phyloP scores from a whole-genome alignment of 2,329 filamentous ascomycete genomes.

The Aspergillus brunneoviolaceus region DNA sequence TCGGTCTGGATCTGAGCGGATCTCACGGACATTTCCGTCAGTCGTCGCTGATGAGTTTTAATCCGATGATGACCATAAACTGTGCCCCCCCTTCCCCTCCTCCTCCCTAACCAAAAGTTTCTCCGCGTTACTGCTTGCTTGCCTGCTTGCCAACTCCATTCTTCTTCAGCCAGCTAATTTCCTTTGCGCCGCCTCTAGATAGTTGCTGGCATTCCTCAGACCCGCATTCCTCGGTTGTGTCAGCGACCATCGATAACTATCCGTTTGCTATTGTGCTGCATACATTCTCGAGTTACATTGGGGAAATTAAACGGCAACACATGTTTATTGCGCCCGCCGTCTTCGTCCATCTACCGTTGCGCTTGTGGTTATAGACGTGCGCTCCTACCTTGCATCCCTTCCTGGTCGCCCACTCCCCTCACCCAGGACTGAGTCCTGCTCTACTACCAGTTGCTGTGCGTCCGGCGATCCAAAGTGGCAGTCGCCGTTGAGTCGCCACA shows the following conservation, averaged over 20 bases:
- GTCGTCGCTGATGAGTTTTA: not conserved
- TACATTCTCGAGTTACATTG: constrained; percentile 17
- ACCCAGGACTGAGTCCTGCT: constrained; percentile 6
- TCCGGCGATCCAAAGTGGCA: not conserved
- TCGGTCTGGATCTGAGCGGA: constrained; percentile 6
- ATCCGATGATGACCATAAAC: not conserved
- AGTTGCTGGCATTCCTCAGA: constrained; percentile 15
- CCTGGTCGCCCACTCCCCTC: not conserved
- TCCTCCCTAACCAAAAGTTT: not conserved
- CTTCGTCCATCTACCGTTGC: constrained; percentile 4
- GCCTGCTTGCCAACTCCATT: not conserved
- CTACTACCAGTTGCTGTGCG: not conserved
- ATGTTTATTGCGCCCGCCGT: constrained; percentile 20
- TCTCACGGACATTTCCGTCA: constrained; percentile 5
- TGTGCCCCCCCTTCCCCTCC: not conserved
- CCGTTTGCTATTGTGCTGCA: constrained; percentile 3
- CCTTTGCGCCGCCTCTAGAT: constrained; percentile 2
- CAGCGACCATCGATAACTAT: constrained; percentile 11
- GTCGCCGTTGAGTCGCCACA: constrained; percentile 11
- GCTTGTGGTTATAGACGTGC: constrained; percentile 13
- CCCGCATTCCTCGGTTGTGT: constrained; percentile 21
- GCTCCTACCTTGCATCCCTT: not conserved
- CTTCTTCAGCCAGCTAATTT: constrained; percentile 3
- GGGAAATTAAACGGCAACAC: constrained; percentile 10
- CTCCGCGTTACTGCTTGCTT: not conserved